phyloP scores from a whole-genome alignment of 2,329 filamentous ascomycete genomes.

The Drechslerella dactyloides region DNA sequence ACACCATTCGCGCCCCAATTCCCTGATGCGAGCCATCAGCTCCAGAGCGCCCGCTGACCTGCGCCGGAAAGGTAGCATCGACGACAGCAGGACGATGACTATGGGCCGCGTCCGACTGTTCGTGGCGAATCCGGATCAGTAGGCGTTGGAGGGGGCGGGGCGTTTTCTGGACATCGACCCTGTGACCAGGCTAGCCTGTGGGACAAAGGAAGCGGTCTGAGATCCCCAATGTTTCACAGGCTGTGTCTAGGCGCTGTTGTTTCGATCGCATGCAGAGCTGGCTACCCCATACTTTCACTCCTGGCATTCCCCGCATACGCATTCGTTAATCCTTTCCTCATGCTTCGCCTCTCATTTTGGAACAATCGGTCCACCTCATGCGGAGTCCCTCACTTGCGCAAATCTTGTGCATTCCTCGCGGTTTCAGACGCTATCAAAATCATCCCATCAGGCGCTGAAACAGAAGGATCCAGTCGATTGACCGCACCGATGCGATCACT shows the following conservation, averaged over 20 bases:
- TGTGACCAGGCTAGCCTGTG: neutral
- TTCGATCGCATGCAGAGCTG: neutral
- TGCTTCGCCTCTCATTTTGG: conserved; percentile 23
- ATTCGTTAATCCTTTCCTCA: conserved; percentile 19
- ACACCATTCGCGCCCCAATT: conserved; percentile 52
- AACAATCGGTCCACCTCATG: conserved; percentile 1
- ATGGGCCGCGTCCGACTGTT: conserved; percentile 71
- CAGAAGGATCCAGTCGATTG: conserved; percentile 1
- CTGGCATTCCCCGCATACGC: conserved; percentile 37
- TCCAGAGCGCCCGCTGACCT: conserved; percentile 74
- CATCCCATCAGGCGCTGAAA: neutral
- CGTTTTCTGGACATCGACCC: conserved; percentile 1
- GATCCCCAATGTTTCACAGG: conserved; percentile 2
- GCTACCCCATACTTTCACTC: neutral
- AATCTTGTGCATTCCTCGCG: neutral
- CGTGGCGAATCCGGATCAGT: conserved; percentile 78
- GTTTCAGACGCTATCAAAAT: neutral
- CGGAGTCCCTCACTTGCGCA: conserved; percentile 8
- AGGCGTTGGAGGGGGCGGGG: conserved; percentile 56
- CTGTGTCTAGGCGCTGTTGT: neutral
- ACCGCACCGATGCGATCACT: neutral
- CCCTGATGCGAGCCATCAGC: conserved; percentile 69
- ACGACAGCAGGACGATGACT: conserved; percentile 73
- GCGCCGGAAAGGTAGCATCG: conserved; percentile 77
- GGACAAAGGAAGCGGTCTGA: conserved; percentile 36